Evolutionary conservation across 176 grass and related monocot species (phyloP).

Genomic region (Paspalum notatum): DNA sequence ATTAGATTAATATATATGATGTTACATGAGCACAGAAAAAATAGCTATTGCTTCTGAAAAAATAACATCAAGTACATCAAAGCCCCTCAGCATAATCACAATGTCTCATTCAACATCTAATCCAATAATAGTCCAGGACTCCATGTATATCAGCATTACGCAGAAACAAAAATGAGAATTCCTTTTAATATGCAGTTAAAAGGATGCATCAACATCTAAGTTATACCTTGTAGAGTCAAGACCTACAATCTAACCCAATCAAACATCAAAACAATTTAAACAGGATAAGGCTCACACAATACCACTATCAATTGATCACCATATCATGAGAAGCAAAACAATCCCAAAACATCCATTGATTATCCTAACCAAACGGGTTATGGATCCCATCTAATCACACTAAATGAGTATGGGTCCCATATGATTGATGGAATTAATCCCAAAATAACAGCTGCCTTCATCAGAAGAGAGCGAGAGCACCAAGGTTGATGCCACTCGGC

Average conservation of each 20-base stretch:
- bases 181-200: background rate
- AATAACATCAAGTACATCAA: background rate
- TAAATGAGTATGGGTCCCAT: background rate
- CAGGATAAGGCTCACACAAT: background rate
- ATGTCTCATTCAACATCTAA: background rate
- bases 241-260: background rate
- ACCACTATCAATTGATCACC: background rate
- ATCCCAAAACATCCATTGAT: background rate
- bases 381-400: conserved; percentile 1
- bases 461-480: background rate
- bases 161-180: background rate
- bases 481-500: background rate
- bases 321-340: background rate
- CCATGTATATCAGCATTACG: background rate
- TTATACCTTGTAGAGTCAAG: background rate
- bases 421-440: background rate
- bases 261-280: conserved; percentile 26
- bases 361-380: background rate
- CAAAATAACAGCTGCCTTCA: background rate
- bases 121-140: background rate
- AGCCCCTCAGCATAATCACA: background rate
- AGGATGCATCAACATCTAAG: background rate
- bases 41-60: background rate
- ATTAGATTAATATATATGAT: background rate
- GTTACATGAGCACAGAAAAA: background rate